Evolutionary conservation across 2,329 filamentous ascomycete genomes (phyloP).

Genomic region (Daldinia eschscholtzii): DNA sequence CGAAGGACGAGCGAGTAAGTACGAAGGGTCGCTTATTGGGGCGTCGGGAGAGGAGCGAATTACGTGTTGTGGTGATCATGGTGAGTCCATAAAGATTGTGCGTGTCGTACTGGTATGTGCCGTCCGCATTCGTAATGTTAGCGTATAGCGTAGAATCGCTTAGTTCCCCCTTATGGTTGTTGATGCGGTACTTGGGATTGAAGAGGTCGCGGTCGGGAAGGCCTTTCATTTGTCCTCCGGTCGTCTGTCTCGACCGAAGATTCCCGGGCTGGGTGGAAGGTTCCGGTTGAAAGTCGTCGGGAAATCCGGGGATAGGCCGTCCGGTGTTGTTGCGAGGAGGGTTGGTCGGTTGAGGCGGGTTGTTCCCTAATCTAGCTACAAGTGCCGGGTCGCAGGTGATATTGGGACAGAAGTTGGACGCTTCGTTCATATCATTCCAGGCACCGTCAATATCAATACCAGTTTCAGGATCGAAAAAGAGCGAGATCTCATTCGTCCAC

Average conservation of each 20-base stretch:
- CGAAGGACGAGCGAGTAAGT: conserved; percentile 74
- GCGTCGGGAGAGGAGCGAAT: conserved; percentile 68
- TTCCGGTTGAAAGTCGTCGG: conserved; percentile 68
- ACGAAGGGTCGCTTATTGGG: conserved; percentile 69
- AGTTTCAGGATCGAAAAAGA: conserved; percentile 66
- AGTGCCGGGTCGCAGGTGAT: conserved; percentile 41
- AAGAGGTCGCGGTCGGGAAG: conserved; percentile 70
- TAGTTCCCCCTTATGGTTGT: conserved; percentile 60
- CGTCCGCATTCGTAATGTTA: conserved; percentile 70
- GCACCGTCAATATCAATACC: conserved; percentile 76
- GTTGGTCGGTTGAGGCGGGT: conserved; percentile 64
- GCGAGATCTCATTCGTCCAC: conserved; percentile 70
- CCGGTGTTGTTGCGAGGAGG: conserved; percentile 58
- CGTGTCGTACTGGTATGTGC: conserved; percentile 72
- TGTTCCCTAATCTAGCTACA: conserved; percentile 27
- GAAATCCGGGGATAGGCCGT: conserved; percentile 68
- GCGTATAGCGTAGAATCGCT: conserved; percentile 66
- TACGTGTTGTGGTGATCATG: conserved; percentile 70
- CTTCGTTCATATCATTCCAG: conserved; percentile 74
- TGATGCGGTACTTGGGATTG: conserved; percentile 68
- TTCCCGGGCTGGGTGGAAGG: neutral
- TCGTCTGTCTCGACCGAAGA: conserved; percentile 15
- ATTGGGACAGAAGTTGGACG: conserved; percentile 55
- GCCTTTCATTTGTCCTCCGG: conserved; percentile 59
- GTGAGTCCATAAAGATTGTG: conserved; percentile 76